Base-by-base conservation (phyloP, 257 asterid species). In the Scutellaria barbata region DNA sequence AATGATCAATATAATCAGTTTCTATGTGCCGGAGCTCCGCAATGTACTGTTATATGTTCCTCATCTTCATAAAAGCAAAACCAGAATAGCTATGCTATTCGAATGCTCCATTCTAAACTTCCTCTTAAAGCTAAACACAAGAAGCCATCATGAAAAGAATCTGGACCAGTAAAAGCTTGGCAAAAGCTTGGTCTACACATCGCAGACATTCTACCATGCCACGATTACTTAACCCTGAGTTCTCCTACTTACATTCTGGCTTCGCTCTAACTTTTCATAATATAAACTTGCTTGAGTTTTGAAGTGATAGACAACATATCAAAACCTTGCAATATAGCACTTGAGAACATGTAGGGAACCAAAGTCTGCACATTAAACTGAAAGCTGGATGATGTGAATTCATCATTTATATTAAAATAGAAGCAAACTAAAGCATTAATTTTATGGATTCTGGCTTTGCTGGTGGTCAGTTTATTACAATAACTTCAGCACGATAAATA, bases 401-500 rank as follows among this genome's bases (percentile, higher is more conserved):
- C 63, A 45, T 64, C 68, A 54, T 41, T 59, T 33, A 59, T 17
- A 48, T 42, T 69, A 52, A 52, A 39, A 53, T 17, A 48, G 9
- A 63, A 54, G 51, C 46, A 42, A 43, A 54, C 16, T 11, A 20
- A 63, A 17, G 58, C 16, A 46, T 47, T 71, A 55, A 47, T 11
- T 30, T 6, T 43, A 20, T 57, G 13, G 46, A 55, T 39, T 47
- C 57, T 30, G 63, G 61, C 61, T 48, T 35, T 18, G 46, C 13
- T 40, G 18, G 68, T 50, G 45, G 46, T 33, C 52, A 14, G 20
- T 70, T 7, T 8, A 39, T 7, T 22, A 54, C 35, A 59, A 47
- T 30, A 54, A 47, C 66, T 71, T 74, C 63, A 48, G 71, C 20
- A 74, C 65, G 66, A 63, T 42, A 45, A 71, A 60, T 30, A 56